Evolutionary conservation across 352 stramenopile genomes (phyloP).

Genomic region (Pythium plurisporium): DNA sequence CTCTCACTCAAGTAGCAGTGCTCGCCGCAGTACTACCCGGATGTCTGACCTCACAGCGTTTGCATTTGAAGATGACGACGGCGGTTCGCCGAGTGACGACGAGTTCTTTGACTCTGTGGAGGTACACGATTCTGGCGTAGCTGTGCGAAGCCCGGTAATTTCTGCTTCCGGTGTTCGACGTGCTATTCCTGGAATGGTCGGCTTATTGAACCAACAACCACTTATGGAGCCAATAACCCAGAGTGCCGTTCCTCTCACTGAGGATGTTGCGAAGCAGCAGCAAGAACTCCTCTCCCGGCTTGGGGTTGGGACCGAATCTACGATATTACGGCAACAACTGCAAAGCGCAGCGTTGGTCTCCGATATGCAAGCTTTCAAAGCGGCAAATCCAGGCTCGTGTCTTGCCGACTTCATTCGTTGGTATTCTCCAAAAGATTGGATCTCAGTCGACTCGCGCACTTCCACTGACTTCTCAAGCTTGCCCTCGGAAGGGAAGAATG

Average conservation of each 20-base stretch:
- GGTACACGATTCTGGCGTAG: slow-evolving; percentile 24
- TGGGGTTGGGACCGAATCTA: slow-evolving; percentile 55
- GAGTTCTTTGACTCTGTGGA: slow-evolving; percentile 83
- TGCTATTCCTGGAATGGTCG: slow-evolving; percentile 31
- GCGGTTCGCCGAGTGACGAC: slow-evolving; percentile 54
- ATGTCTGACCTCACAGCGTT: slow-evolving; percentile 33
- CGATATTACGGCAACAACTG: slow-evolving; percentile 67
- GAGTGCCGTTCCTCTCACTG: slow-evolving; percentile 60
- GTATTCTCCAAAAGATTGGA: slow-evolving; percentile 84
- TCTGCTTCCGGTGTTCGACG: slow-evolving; percentile 36
- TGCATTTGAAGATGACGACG: slow-evolving; percentile 29
- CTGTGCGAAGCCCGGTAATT: slow-evolving; percentile 4
- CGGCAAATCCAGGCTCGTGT: slow-evolving; percentile 59
- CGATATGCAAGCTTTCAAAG: slow-evolving; percentile 86
- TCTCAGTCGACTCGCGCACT: slow-evolving; percentile 32
- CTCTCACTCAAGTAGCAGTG: not conserved
- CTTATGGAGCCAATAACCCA: slow-evolving; percentile 71
- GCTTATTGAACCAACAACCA: slow-evolving; percentile 37
- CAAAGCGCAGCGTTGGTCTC: slow-evolving; percentile 69
- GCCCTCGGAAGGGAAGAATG: slow-evolving; percentile 34
- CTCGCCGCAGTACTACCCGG: not conserved
- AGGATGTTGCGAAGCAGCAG: slow-evolving; percentile 75
- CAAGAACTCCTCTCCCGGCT: slow-evolving; percentile 70
- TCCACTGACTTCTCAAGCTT: slow-evolving; percentile 17
- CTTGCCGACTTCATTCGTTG: slow-evolving; percentile 80